phyloP scores from a whole-genome alignment of 257 asterid species.

The Salvia splendens region DNA sequence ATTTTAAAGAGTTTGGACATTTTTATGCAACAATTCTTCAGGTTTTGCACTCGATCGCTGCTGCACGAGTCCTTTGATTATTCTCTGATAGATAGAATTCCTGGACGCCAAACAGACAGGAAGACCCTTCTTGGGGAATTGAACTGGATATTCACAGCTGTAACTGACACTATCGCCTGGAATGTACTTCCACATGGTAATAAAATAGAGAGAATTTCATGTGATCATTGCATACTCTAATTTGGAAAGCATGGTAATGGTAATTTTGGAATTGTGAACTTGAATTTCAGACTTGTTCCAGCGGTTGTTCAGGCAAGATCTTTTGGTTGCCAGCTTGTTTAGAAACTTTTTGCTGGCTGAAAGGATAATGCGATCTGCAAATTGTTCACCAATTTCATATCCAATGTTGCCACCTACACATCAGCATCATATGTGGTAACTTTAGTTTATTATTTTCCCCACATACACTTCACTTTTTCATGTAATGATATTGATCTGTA shows the following conservation, averaged over 20 bases:
- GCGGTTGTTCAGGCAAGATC: slow-evolving; percentile 98
- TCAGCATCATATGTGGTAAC: slow-evolving; percentile 99
- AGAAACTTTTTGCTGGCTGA: slow-evolving; percentile 95
- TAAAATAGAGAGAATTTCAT: slow-evolving; percentile 26
- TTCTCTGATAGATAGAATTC: slow-evolving; percentile 90
- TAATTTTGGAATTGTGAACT: slow-evolving; percentile 29
- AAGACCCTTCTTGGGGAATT: slow-evolving; percentile 98
- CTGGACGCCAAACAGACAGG: slow-evolving; percentile 99
- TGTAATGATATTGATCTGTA: slow-evolving; percentile 28
- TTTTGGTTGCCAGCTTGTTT: slow-evolving; percentile 94
- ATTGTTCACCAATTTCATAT: slow-evolving; percentile 92
- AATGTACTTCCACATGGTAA: slow-evolving; percentile 99
- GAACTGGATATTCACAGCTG: slow-evolving; percentile 99
- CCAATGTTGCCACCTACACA: slow-evolving; percentile 95
- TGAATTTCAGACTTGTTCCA: slow-evolving; percentile 79
- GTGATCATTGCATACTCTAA: slow-evolving; percentile 16
- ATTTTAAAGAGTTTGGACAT: slow-evolving; percentile 13
- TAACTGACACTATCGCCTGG: slow-evolving; percentile 99
- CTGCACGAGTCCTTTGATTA: slow-evolving; percentile 83
- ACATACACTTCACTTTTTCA: slow-evolving; percentile 9
- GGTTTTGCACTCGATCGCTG: slow-evolving; percentile 83
- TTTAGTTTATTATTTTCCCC: slow-evolving; percentile 22
- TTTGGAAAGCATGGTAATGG: slow-evolving; percentile 16
- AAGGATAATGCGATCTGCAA: slow-evolving; percentile 98
- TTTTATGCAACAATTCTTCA: slow-evolving; percentile 41